These are phyloP conservation scores for Magnaporthales sp. DNA, from an alignment of 2,329 filamentous ascomycete genomes.

Conservation along the genomic window DNA sequence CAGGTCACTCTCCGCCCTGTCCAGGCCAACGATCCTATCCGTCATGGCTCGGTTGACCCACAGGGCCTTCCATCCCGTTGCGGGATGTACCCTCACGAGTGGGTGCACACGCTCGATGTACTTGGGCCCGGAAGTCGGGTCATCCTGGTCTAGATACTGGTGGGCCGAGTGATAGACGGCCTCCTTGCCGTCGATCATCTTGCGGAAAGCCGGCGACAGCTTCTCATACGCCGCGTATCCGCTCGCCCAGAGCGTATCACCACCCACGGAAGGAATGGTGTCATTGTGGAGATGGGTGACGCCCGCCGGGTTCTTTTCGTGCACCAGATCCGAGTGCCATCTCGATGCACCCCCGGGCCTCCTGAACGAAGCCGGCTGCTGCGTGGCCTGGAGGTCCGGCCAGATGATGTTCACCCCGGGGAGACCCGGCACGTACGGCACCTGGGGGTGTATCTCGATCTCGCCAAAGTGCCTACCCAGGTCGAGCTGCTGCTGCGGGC, in stretches of 20 bases:
- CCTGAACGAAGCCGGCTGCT: slow-evolving; percentile 52
- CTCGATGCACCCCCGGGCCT: slow-evolving; percentile 57
- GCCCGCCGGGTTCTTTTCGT: slow-evolving; percentile 62
- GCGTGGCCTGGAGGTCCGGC: slow-evolving; percentile 58
- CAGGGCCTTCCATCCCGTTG: slow-evolving; percentile 62
- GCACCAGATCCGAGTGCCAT: slow-evolving; percentile 65
- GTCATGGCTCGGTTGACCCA: slow-evolving; percentile 68
- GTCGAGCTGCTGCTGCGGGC: slow-evolving; percentile 53
- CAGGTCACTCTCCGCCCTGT: slow-evolving; percentile 59
- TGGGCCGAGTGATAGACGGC: slow-evolving; percentile 61
- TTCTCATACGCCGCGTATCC: slow-evolving; percentile 68
- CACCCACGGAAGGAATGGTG: slow-evolving; percentile 54
- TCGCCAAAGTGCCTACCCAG: slow-evolving; percentile 56
- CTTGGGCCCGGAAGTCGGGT: slow-evolving; percentile 53
- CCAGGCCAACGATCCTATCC: slow-evolving; percentile 57
- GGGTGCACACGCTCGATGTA: slow-evolving; percentile 60
- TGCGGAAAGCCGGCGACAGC: slow-evolving; percentile 59
- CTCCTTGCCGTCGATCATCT: slow-evolving; percentile 57
- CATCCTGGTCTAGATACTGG: slow-evolving; percentile 54
- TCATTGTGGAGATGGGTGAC: slow-evolving; percentile 65
- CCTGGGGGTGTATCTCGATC: slow-evolving; percentile 62
- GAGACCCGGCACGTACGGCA: slow-evolving; percentile 59
- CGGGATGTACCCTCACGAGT: slow-evolving; percentile 61
- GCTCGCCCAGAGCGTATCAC: slow-evolving; percentile 65
- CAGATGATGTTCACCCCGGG: slow-evolving; percentile 59